Conservation (phyloP, 2,329 filamentous ascomycete genomes). For the Sporothrix humicola region DNA sequence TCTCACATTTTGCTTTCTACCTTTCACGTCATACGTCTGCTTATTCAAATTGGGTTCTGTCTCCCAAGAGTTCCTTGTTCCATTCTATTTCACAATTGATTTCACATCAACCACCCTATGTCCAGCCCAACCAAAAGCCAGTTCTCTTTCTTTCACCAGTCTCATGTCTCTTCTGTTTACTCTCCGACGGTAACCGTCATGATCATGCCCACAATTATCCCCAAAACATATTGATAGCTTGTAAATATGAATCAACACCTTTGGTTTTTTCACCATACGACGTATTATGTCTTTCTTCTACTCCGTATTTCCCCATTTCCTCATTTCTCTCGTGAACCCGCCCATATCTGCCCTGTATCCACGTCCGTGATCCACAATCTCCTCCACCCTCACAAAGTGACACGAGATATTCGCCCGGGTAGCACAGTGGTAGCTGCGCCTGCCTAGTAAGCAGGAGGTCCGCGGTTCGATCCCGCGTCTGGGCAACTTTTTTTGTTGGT, state of each 20-base stretch:
- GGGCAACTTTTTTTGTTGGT: neutral
- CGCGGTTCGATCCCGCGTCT: conserved; percentile 24
- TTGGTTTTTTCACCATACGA: too few species aligned
- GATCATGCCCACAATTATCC: too few species aligned
- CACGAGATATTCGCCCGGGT: neutral
- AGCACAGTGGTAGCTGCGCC: conserved; percentile 24
- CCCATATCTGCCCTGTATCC: neutral
- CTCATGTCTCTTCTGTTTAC: neutral
- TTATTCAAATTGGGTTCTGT: neutral
- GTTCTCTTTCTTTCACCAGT: neutral
- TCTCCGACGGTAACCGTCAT: too few species aligned
- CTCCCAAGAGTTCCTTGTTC: neutral
- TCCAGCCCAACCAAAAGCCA: neutral
- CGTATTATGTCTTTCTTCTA: too few species aligned
- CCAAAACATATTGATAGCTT: too few species aligned
- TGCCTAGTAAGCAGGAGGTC: conserved; percentile 25
- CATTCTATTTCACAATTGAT: neutral
- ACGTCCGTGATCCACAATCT: conserved; percentile 5
- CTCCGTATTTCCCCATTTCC: too few species aligned
- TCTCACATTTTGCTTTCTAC: neutral
- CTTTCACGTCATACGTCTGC: too few species aligned
- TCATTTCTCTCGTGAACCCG: neutral
- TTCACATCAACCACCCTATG: neutral
- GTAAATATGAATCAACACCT: too few species aligned
- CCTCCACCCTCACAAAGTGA: neutral